A percentile compares a stretch with the other conserved stretches of the same genome.
Conservation (phyloP, 306 rosid genomes). For the Cotoneaster glaucophyllus region DNA sequence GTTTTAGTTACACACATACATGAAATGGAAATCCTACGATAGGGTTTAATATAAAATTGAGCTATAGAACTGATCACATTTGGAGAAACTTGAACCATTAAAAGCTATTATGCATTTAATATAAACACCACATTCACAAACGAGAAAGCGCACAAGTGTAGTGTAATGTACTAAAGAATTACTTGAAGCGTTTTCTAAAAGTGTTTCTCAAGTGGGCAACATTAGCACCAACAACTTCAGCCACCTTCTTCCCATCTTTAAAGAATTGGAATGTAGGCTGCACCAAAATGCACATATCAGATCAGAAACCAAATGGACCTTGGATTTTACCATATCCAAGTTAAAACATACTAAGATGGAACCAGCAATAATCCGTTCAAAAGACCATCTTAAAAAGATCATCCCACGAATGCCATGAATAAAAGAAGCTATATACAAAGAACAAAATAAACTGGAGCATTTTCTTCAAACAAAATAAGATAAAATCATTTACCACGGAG, state of each 20-base stretch:
- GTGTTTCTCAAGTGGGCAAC: slow-evolving; percentile 36
- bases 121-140: neutral
- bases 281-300: slow-evolving; percentile 16
- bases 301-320: neutral
- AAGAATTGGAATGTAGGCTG: slow-evolving; percentile 89
- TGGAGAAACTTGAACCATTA: neutral
- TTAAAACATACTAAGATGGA: neutral
- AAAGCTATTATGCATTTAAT: neutral
- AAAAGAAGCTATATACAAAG: neutral
- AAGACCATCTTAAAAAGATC: too few species aligned
- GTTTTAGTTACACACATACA: neutral
- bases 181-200: slow-evolving; percentile 66
- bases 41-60: neutral
- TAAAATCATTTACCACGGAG: slow-evolving; percentile 60
- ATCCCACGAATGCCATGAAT: neutral
- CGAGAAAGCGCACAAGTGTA: neutral
- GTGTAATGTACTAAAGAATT: slow-evolving; percentile 12
- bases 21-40: neutral
- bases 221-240: slow-evolving; percentile 70
- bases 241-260: slow-evolving; percentile 60
- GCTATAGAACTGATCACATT: neutral
- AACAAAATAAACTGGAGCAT: neutral
- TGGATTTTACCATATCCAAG: neutral
- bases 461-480: neutral
- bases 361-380: neutral